Conservation (phyloP, 768 basidiomycete genomes). For the Hericium coralloides region DNA sequence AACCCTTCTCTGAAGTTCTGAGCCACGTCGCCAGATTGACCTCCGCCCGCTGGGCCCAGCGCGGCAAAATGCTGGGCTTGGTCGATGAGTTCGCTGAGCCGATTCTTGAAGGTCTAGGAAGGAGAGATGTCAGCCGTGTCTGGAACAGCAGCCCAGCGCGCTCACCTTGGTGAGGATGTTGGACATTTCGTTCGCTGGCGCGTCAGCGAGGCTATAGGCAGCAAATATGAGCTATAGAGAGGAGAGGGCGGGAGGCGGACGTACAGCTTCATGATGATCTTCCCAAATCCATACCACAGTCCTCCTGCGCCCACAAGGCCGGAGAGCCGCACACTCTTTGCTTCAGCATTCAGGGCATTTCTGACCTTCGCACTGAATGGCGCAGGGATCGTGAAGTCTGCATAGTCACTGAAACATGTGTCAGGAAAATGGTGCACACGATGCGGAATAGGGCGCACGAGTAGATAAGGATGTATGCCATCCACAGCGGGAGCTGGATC, state of each 20-base stretch:
- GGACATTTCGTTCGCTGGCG: conserved; percentile 63
- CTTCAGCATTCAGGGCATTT: conserved; percentile 84
- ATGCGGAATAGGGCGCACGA: conserved; percentile 39
- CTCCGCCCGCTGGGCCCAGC: conserved; percentile 46
- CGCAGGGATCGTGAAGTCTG: conserved; percentile 76
- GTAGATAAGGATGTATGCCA: conserved; percentile 78
- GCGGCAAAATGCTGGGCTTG: conserved; percentile 86
- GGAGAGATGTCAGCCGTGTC: conserved; percentile 1
- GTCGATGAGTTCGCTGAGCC: conserved; percentile 72
- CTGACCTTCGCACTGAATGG: conserved; percentile 71
- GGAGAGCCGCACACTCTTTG: conserved; percentile 75
- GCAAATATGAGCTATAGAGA: background rate
- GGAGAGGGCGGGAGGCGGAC: conserved; percentile 13
- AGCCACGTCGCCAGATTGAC: conserved; percentile 46
- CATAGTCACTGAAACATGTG: conserved; percentile 65
- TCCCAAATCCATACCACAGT: conserved; percentile 89
- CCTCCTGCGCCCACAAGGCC: conserved; percentile 82
- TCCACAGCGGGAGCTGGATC: conserved; percentile 83
- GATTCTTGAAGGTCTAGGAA: conserved; percentile 62
- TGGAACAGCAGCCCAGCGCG: conserved; percentile 3
- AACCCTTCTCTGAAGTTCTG: conserved; percentile 85
- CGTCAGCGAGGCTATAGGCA: conserved; percentile 58
- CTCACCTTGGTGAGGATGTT: conserved; percentile 57
- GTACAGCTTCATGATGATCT: conserved; percentile 77
- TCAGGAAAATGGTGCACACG: background rate